Conservation (phyloP, 208 protist genomes). For the Novymonas esmeraldas region DNA sequence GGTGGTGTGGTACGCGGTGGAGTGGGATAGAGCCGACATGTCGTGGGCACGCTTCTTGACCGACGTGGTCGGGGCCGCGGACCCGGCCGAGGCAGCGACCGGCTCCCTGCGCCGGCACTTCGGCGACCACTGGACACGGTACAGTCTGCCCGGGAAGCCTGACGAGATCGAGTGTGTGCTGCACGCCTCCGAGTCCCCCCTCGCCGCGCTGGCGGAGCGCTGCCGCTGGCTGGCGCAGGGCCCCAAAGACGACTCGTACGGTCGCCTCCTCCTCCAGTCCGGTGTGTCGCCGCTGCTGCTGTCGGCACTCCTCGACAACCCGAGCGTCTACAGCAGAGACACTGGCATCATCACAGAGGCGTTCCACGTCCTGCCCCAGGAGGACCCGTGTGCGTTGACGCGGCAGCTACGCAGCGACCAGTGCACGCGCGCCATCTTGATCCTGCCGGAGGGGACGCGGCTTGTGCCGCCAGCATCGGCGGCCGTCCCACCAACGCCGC, state of each 20-base stretch:
- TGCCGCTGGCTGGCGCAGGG: constrained; percentile 60
- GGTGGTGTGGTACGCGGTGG: constrained; percentile 68
- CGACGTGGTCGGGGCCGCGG: constrained; percentile 66
- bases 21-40: constrained; percentile 59
- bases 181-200: constrained; percentile 65
- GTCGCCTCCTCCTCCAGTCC: constrained; percentile 54
- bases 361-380: constrained; percentile 18
- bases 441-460: constrained; percentile 9
- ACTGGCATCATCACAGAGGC: constrained; percentile 22
- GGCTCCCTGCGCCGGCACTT: constrained; percentile 68
- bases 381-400: constrained; percentile 18
- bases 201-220: constrained; percentile 86
- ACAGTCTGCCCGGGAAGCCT: constrained; percentile 61
- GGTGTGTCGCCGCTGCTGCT: constrained; percentile 58
- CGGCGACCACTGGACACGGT: constrained; percentile 50
- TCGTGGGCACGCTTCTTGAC: constrained; percentile 61
- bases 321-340: constrained; percentile 35
- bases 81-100: constrained; percentile 40
- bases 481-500: not conserved
- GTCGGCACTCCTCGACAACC: constrained; percentile 46
- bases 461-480: constrained; percentile 16
- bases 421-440: constrained; percentile 5
- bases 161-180: constrained; percentile 80
- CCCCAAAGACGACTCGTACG: constrained; percentile 72
- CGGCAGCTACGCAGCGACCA: constrained; percentile 20